Evolutionary conservation across 192 early-diverging fungal species (phyloP), one percentile per base, ranked within the genome.

Genomic region (Linnemannia zychae): DNA sequence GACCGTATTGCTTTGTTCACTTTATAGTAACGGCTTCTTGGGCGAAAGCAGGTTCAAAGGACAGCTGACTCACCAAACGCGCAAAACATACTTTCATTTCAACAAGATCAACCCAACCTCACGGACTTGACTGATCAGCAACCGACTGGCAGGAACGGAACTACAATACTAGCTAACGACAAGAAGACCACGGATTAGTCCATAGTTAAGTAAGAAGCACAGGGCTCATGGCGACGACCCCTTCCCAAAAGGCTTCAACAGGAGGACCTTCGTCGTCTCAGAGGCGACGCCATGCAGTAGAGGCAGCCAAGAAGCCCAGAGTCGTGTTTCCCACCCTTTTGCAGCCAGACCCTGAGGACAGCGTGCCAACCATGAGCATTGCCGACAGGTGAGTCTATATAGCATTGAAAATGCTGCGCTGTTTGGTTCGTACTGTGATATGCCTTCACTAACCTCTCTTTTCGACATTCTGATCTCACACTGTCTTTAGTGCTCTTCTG

Each of bases 371-470:
- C 52, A 84, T 84, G 82, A 78, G 71, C 48, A 38, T 84, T 6
- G 82, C 82, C 1, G 82, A 84, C 38, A 84, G 82, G 82, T 84
- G 74, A 44, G 63, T 34, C n/a, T 28, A 46, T 33, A 74, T 22
- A 52, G 44, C 73, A 74, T 60, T 36, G 28, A 44, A 31, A 20
- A 20, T 13, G 12, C 9, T 7, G 60, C 40, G 33, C 18, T 40
- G n/a, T 38, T 63, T 47, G 13, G 40, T 49, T 22, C 3, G 18
- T 36, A 31, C 16, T 73, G 11, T 7, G 22, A 47, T 37, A 46
- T 0, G 15, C 17, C n/a, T 44, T n/a, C 24, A 28, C 34, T 73
- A 34, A 73, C 33, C 4, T 22, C 48, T 57, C 50, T 50, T 34
- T 22, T 50, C 16, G 4, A 7, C 20, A 37, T n/a, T 31, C 28